A percentile compares a stretch with the other conserved stretches of the same genome.
These are phyloP conservation scores for Aspergillus neoniger DNA, from an alignment of 2,329 filamentous ascomycete species.

Conservation along the genomic window DNA sequence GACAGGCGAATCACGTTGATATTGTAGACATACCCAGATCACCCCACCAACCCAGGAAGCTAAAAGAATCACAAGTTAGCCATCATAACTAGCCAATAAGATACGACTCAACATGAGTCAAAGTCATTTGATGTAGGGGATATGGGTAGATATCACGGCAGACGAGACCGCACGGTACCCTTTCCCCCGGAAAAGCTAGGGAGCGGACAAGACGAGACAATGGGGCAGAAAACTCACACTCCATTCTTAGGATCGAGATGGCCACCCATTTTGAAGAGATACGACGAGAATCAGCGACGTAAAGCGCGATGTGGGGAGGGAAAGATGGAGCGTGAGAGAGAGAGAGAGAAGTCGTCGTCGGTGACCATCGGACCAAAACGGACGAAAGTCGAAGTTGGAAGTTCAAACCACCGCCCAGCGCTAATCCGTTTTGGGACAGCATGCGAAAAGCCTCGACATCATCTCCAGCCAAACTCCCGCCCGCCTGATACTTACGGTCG, in stretches of 20 bases:
- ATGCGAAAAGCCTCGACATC: constrained; percentile 40
- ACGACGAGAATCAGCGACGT: constrained; percentile 15
- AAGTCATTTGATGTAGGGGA: not conserved
- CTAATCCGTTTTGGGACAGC: constrained; percentile 40
- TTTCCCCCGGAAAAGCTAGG: constrained; percentile 11
- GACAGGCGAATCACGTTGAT: constrained; percentile 10
- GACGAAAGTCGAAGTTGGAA: constrained; percentile 32
- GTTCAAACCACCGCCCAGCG: constrained; percentile 24
- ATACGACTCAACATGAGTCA: not conserved
- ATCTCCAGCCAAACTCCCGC: constrained; percentile 26
- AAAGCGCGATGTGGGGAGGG: constrained; percentile 16
- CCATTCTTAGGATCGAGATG: constrained; percentile 46
- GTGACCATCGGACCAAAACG: constrained; percentile 30
- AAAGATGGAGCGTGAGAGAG: constrained; percentile 18
- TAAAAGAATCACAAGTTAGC: constrained; percentile 43
- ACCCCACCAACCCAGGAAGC: constrained; percentile 75
- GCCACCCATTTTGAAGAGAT: constrained; percentile 41
- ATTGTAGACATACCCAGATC: constrained; percentile 64
- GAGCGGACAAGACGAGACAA: not conserved
- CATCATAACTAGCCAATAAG: not conserved
- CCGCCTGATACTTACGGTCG: not conserved
- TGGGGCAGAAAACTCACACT: constrained; percentile 39
- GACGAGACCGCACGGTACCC: constrained; percentile 14
- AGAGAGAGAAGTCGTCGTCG: constrained; percentile 26
- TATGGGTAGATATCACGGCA: constrained; percentile 1